Evolutionary conservation across 257 asterid species (phyloP), one percentile per base, ranked within the genome.

Genomic region (Fraxinus cuspidata): DNA sequence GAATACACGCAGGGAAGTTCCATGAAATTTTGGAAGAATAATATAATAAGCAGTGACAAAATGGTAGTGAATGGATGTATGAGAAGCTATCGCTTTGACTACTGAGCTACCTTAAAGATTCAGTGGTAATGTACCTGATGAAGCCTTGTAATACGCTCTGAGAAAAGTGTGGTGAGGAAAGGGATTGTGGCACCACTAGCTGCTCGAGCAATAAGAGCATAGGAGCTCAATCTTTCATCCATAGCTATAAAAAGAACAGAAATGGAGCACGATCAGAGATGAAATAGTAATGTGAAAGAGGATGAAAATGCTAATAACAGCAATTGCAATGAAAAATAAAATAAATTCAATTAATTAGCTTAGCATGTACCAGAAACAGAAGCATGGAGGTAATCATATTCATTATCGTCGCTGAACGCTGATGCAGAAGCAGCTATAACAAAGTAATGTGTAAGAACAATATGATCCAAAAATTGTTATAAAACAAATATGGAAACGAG

Each of bases 171-270:
- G 49, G 84, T 83, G 70, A 95, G 92, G 70, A 90, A 89, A 80
- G 97, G 97, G 84, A 92, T 78, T 47, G 94, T 77, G 38, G 83
- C 78, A 72, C 85, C 90, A 56, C 88, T 80, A 83, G 99, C 94
- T 81, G 96, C 92, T 81, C 99, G 94, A 86, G 97, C 99, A 86
- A 95, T 91, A 78, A 95, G 97, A 76, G 97, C 99, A 90, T 95
- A 95, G 42, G 96, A 87, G 86, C 93, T 90, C 85, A 95, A 80
- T 84, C 99, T 84, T 91, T 95, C 99, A 84, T 95, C 99, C 99
- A 93, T 93, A 67, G 97, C 99, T 94, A 84, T 82, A 86, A 85
- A 82, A 76, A 75, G 32, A 82, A 70, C 51, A 80, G 66, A 74
- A 74, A 69, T 53, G 66, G 74, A 79, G 77, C 78, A 81, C 32